Evolutionary conservation across 2,329 filamentous ascomycete genomes (phyloP).

Genomic region (Xylaria arbuscula): DNA sequence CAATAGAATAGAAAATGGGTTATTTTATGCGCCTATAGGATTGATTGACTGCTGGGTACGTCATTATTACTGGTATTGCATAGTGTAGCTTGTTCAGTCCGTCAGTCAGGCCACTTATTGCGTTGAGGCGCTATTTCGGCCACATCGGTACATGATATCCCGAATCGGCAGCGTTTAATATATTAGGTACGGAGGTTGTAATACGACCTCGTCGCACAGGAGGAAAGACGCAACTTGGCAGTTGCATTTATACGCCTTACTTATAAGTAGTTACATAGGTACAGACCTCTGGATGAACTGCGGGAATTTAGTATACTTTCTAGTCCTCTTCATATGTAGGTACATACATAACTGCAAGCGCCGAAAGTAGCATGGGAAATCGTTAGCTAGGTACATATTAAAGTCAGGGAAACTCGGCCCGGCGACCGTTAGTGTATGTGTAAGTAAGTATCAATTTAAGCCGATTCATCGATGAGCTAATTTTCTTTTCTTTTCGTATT

Average conservation of each 20-base stretch:
- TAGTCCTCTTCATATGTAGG: too few relatives aligned
- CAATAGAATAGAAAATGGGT: too few relatives aligned
- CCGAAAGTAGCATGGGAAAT: not conserved
- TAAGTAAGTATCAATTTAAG: slow-evolving; percentile 1
- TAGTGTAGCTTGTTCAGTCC: not conserved
- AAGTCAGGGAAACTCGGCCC: slow-evolving; percentile 25
- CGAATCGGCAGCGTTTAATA: not conserved
- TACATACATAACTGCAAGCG: not conserved
- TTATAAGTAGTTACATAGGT: not conserved
- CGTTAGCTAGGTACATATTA: not conserved
- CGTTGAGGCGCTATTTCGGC: slow-evolving; percentile 34
- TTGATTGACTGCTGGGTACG: not conserved
- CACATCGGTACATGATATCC: slow-evolving; percentile 4
- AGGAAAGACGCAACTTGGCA: too few relatives aligned
- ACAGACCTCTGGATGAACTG: not conserved
- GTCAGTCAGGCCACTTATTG: not conserved
- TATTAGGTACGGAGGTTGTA: not conserved
- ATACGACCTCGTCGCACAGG: too few relatives aligned
- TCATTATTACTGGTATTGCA: not conserved
- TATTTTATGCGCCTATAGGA: slow-evolving; percentile 20
- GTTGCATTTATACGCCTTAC: not conserved
- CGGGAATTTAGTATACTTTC: not conserved
- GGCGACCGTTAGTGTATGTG: not conserved
- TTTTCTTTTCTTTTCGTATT: not conserved
- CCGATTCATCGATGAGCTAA: slow-evolving; percentile 4